Percentiles rank a stretch among this genome's conserved stretches.
phyloP scores from a whole-genome alignment of 305 asterid species.

The Fraxinus dipetala region DNA sequence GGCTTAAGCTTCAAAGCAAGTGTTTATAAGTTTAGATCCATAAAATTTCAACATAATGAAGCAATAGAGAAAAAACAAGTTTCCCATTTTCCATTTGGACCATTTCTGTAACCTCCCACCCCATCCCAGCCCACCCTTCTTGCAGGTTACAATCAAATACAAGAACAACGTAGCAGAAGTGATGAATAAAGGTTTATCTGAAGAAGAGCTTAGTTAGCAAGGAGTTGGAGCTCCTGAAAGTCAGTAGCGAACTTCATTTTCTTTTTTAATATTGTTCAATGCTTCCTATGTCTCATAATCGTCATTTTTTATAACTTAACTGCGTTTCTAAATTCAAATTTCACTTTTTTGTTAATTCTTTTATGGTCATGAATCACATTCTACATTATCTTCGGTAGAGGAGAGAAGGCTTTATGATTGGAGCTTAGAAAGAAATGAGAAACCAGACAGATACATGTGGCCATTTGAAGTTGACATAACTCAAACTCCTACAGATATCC shows the following conservation, averaged over 20 bases:
- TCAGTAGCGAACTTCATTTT: background rate
- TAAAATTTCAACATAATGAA: background rate
- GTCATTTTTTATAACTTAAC: background rate
- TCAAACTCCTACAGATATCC: constrained; percentile 31
- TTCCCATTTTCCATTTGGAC: background rate
- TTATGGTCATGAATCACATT: constrained; percentile 50
- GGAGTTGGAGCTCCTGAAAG: constrained; percentile 50
- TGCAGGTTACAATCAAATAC: constrained; percentile 54
- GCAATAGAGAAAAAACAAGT: background rate
- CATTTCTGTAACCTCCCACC: background rate
- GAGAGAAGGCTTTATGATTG: constrained; percentile 79
- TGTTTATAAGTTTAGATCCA: constrained; percentile 65
- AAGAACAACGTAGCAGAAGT: constrained; percentile 45
- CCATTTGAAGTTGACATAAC: constrained; percentile 65
- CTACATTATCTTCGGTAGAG: constrained; percentile 50
- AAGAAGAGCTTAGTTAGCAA: constrained; percentile 46
- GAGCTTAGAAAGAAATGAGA: constrained; percentile 63
- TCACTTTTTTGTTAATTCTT: background rate
- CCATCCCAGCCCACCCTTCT: background rate
- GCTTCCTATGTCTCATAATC: background rate
- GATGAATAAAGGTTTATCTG: constrained; percentile 40
- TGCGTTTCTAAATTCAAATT: background rate
- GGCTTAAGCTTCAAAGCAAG: constrained; percentile 49
- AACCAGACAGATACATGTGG: constrained; percentile 58
- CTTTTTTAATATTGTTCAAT: too few species aligned